Evolutionary conservation across 257 asterid genomes (phyloP).

Genomic region (Osmanthus fragrans): DNA sequence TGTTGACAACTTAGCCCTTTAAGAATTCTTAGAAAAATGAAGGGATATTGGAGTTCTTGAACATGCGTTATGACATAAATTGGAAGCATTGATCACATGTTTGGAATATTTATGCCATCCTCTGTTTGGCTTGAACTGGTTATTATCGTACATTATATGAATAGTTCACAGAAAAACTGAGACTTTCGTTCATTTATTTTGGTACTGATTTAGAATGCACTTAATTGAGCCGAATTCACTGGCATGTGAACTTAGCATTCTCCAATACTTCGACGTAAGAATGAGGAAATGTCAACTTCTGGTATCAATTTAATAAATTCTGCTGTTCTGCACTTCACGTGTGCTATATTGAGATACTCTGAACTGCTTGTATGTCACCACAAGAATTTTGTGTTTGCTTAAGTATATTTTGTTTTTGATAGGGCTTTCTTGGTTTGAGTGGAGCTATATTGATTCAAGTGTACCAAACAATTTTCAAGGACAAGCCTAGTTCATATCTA

Average conservation of each 20-base stretch:
- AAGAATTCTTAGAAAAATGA: not conserved
- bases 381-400: not conserved
- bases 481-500: conserved; percentile 52
- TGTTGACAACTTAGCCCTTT: not conserved
- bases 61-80: not conserved
- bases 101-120: not conserved
- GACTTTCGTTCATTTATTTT: not conserved
- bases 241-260: not conserved
- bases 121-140: not conserved
- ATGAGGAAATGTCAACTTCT: not conserved
- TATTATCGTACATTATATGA: not conserved
- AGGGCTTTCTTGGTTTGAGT: conserved; percentile 69
- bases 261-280: not conserved
- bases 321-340: not conserved
- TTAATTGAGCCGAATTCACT: not conserved
- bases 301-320: not conserved
- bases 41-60: not conserved
- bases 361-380: conserved; percentile 12
- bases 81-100: not conserved
- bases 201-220: not conserved
- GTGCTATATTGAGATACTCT: not conserved
- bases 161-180: not conserved
- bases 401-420: conserved; percentile 10
- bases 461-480: conserved; percentile 53
- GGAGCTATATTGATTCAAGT: conserved; percentile 62